Percentiles rank a stretch among this genome's conserved stretches.
Evolutionary conservation across 1,139 yeast species (phyloP).

Genomic region (Hyphopichia burtonii): DNA sequence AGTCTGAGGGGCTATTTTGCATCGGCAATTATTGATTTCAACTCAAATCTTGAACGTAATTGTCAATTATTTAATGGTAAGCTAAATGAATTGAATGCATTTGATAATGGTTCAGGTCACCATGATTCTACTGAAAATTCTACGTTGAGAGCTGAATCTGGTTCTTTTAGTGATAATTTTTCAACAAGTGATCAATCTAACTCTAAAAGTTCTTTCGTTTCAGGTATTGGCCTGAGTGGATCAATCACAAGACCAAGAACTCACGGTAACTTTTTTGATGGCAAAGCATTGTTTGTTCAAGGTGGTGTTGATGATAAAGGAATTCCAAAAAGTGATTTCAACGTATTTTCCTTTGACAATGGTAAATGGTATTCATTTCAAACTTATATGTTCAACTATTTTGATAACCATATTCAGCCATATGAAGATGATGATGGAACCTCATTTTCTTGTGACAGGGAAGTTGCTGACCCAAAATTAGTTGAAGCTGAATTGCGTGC

Average conservation of each 20-base stretch:
- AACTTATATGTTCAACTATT: conserved; percentile 41
- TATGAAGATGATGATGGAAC: conserved; percentile 29
- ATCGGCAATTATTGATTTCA: conserved; percentile 26
- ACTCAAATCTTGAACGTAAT: conserved; percentile 17
- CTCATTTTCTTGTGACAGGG: conserved; percentile 20
- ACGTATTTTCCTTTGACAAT: conserved; percentile 30
- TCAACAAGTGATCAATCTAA: conserved; percentile 1
- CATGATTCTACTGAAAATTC: neutral
- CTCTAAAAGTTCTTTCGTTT: neutral
- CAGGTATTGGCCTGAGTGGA: neutral
- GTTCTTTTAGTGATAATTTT: conserved; percentile 1
- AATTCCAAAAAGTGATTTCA: conserved; percentile 34
- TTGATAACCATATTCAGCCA: conserved; percentile 23
- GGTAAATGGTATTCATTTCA: conserved; percentile 34
- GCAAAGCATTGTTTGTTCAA: conserved; percentile 36
- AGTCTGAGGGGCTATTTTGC: conserved; percentile 45
- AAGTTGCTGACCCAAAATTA: conserved; percentile 26
- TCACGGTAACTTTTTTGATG: conserved; percentile 22
- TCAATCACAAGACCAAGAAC: conserved; percentile 4
- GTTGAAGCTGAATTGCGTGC: conserved; percentile 44
- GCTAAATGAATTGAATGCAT: neutral
- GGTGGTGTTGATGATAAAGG: conserved; percentile 41
- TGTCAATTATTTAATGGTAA: neutral
- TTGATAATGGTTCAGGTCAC: neutral
- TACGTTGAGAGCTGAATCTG: neutral